These are phyloP conservation scores for Hymenoscyphus scutula DNA, from an alignment of 2,329 filamentous ascomycete species.

Conservation along the genomic window DNA sequence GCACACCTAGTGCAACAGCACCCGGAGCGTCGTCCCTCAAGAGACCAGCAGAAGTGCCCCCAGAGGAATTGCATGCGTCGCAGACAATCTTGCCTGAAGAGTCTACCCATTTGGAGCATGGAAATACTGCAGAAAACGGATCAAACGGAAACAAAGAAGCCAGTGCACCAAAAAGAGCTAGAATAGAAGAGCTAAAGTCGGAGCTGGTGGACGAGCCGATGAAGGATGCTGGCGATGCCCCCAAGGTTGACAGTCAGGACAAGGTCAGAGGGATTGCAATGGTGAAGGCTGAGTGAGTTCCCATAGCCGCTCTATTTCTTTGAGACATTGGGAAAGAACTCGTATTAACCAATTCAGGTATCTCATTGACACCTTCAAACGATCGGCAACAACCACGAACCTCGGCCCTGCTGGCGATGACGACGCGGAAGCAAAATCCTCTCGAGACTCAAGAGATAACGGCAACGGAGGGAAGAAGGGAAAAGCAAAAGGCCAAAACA, in stretches of 20 bases:
- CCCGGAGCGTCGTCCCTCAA: constrained; percentile 31
- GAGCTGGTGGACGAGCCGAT: neutral
- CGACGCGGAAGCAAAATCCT: constrained; percentile 53
- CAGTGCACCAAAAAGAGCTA: constrained; percentile 59
- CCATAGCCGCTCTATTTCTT: no score
- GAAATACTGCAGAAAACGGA: constrained; percentile 31
- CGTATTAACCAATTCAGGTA: constrained; percentile 25
- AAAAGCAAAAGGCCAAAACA: constrained; percentile 76
- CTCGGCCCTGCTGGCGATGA: constrained; percentile 42
- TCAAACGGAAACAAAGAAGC: constrained; percentile 36
- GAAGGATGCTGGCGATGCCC: constrained; percentile 1
- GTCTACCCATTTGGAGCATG: constrained; percentile 33
- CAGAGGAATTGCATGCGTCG: constrained; percentile 24
- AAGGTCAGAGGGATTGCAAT: constrained; percentile 34
- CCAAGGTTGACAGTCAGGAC: constrained; percentile 26
- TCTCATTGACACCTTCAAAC: constrained; percentile 28
- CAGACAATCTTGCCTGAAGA: constrained; percentile 31
- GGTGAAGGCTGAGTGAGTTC: constrained; percentile 35
- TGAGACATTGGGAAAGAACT: no score
- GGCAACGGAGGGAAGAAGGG: constrained; percentile 51
- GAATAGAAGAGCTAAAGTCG: constrained; percentile 41
- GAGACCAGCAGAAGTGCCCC: constrained; percentile 23
- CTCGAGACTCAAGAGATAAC: constrained; percentile 36
- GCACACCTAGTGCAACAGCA: constrained; percentile 23
- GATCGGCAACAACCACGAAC: constrained; percentile 7